These are phyloP conservation scores for Blastocystis sp. DNA, from an alignment of 352 stramenopile genomes.

Conservation along the genomic window DNA sequence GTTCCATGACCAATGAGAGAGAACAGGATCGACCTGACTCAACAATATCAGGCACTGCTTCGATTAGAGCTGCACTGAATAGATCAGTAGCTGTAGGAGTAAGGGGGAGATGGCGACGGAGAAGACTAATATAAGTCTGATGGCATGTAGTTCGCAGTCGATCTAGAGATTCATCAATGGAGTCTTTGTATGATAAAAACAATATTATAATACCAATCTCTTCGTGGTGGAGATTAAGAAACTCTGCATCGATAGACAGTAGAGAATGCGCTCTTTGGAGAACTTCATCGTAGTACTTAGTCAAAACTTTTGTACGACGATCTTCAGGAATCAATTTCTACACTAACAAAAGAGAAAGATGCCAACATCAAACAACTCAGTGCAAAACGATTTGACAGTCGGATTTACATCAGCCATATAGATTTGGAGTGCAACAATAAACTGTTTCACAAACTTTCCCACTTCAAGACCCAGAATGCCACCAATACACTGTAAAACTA, in stretches of 20 bases:
- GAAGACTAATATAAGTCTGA: neutral
- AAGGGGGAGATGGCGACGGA: neutral
- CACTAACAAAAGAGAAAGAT: neutral
- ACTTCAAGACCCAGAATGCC: conserved; percentile 25
- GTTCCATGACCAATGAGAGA: conserved; percentile 8
- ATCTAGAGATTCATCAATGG: conserved; percentile 31
- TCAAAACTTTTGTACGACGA: neutral
- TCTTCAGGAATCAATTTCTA: conserved; percentile 43
- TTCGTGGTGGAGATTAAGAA: conserved; percentile 28
- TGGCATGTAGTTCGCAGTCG: conserved; percentile 30
- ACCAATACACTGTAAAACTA: neutral
- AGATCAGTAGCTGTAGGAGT: neutral
- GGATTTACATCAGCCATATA: conserved; percentile 40
- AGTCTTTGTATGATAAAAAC: neutral
- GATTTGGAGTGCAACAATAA: conserved; percentile 39
- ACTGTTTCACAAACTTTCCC: conserved; percentile 28
- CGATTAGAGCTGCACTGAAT: neutral
- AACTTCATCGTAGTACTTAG: conserved; percentile 54
- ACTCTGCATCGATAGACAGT: neutral
- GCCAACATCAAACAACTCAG: neutral
- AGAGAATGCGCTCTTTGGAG: conserved; percentile 9
- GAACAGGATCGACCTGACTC: neutral
- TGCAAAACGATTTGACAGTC: conserved; percentile 32
- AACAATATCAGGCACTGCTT: neutral
- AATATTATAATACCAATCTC: conserved; percentile 3